These are phyloP conservation scores for Saccharum officinarum DNA, from an alignment of 176 grass and related monocot genomes.

Conservation along the genomic window DNA sequence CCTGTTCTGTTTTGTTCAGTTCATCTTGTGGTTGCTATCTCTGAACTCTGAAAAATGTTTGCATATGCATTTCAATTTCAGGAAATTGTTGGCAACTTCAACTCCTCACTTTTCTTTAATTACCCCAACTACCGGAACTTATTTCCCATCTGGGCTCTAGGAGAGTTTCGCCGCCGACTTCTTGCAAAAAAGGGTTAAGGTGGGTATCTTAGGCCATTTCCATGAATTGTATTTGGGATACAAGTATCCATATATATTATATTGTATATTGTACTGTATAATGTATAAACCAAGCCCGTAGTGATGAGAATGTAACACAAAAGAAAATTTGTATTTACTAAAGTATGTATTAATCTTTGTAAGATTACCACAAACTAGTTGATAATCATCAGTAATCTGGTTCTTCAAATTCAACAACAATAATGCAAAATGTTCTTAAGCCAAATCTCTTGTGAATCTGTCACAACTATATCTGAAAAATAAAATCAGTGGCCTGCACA, in stretches of 20 bases:
- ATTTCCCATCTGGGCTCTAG: slow-evolving; percentile 41
- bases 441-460: not conserved
- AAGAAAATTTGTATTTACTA: not conserved
- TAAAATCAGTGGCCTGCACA: not conserved
- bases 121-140: slow-evolving; percentile 32
- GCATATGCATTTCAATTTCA: not conserved
- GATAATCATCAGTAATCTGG: not conserved
- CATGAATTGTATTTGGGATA: not conserved
- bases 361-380: not conserved
- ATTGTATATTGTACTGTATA: not conserved
- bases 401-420: not conserved
- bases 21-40: not conserved
- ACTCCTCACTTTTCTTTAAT: not conserved
- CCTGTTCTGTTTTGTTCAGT: not conserved
- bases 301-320: not conserved
- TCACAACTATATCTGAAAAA: not conserved
- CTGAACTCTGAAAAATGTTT: not conserved
- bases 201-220: not conserved
- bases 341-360: not conserved
- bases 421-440: not conserved
- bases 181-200: not conserved
- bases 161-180: slow-evolving; percentile 24
- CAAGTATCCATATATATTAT: not conserved
- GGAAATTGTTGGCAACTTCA: slow-evolving; percentile 26
- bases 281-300: not conserved